phyloP scores from a whole-genome alignment of 1,284 basidiomycete genomes.

The Trichosporon faecale region DNA sequence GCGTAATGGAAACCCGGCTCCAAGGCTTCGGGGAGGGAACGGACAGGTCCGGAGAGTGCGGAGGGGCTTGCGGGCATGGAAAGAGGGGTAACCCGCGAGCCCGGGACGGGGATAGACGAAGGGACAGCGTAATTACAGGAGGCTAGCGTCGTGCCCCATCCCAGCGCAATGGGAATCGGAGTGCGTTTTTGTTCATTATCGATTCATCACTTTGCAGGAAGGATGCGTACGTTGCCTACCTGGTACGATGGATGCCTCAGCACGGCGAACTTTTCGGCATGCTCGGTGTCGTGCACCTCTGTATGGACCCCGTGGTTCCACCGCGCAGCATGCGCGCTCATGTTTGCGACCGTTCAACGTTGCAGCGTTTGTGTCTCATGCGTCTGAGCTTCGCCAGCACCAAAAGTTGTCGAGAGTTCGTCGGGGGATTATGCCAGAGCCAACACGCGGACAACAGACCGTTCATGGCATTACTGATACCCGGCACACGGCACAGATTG shows the following conservation, averaged over 20 bases:
- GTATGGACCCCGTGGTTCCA: background rate
- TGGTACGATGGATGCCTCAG: background rate
- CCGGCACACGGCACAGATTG: background rate
- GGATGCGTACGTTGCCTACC: background rate
- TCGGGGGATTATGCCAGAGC: background rate
- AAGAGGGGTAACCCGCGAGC: background rate
- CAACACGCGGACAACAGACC: too few relatives aligned
- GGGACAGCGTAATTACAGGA: background rate
- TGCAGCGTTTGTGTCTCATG: background rate
- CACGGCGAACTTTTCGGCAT: background rate
- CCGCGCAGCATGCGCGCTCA: background rate
- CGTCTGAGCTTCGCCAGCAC: background rate
- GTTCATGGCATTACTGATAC: too few relatives aligned
- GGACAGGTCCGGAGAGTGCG: background rate
- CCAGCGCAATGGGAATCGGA: background rate
- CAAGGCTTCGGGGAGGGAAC: background rate
- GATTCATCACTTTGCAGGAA: background rate
- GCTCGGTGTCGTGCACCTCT: background rate
- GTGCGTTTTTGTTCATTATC: too few relatives aligned
- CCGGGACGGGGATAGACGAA: too few relatives aligned
- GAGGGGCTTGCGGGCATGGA: background rate
- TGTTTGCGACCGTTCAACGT: background rate
- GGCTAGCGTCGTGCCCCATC: background rate
- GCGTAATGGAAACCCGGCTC: conserved; percentile 3
- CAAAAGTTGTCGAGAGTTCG: background rate